A percentile compares a stretch with the other conserved stretches of the same genome.
These are phyloP conservation scores for Hyaloperonospora brassicae DNA, from an alignment of 352 stramenopile species.

Conservation along the genomic window DNA sequence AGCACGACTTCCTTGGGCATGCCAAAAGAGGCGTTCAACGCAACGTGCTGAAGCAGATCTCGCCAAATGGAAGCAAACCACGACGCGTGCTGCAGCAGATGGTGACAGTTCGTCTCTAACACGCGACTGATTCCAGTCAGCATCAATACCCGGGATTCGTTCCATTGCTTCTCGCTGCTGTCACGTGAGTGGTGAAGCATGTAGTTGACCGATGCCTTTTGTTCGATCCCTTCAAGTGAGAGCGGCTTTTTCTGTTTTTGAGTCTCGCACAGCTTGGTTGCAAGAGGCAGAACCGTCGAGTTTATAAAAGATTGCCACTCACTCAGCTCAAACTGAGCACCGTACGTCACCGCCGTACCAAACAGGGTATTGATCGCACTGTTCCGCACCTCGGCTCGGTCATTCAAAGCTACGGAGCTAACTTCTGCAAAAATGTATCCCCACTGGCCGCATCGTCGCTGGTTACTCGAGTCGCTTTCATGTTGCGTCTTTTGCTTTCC, in stretches of 20 bases:
- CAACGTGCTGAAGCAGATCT: slow-evolving; percentile 52
- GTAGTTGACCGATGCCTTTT: slow-evolving; percentile 24
- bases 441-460: slow-evolving; percentile 40
- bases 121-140: slow-evolving; percentile 91
- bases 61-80: slow-evolving; percentile 67
- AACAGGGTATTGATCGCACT: slow-evolving; percentile 97
- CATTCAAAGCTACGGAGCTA: slow-evolving; percentile 85
- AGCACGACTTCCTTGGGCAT: slow-evolving; percentile 78
- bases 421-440: slow-evolving; percentile 73
- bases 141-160: slow-evolving; percentile 92
- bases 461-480: slow-evolving; percentile 8
- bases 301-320: slow-evolving; percentile 93
- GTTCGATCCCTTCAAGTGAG: slow-evolving; percentile 9
- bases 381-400: slow-evolving; percentile 92
- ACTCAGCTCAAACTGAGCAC: slow-evolving; percentile 80
- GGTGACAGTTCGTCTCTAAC: slow-evolving; percentile 79
- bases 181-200: slow-evolving; percentile 94
- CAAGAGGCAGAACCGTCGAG: slow-evolving; percentile 89
- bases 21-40: slow-evolving; percentile 37
- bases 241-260: slow-evolving; percentile 15
- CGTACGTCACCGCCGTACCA: slow-evolving; percentile 93
- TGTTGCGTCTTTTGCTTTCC: slow-evolving; percentile 44
- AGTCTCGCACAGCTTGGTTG: slow-evolving; percentile 46
- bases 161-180: slow-evolving; percentile 94
- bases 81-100: slow-evolving; percentile 43